These are phyloP conservation scores for Pleurotus platypus DNA, from an alignment of 768 basidiomycete species.

Conservation along the genomic window DNA sequence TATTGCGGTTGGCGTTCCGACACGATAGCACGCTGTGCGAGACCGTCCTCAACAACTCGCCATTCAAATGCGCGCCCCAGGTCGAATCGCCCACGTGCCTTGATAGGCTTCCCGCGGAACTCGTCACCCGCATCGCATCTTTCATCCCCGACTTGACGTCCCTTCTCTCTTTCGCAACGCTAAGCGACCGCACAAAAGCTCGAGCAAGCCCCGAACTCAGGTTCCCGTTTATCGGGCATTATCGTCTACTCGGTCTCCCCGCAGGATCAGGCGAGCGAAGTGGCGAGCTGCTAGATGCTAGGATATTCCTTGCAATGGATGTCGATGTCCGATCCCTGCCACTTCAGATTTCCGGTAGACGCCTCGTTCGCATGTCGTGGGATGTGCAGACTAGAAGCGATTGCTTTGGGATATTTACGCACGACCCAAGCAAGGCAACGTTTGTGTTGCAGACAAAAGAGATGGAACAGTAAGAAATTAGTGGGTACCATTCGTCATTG, in stretches of 20 bases:
- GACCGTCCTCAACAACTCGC: background rate
- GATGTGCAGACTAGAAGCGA: too few relatives aligned
- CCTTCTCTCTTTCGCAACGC: background rate
- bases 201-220: background rate
- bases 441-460: too few relatives aligned
- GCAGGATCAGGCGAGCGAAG: background rate
- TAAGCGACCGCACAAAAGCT: background rate
- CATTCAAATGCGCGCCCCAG: background rate
- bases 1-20: constrained; percentile 7
- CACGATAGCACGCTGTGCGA: background rate
- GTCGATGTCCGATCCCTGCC: too few relatives aligned
- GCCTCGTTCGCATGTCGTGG: too few relatives aligned
- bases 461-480: too few relatives aligned
- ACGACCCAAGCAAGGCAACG: too few relatives aligned
- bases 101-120: background rate
- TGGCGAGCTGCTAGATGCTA: too few relatives aligned
- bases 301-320: background rate
- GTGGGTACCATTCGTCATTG: too few relatives aligned
- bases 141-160: background rate
- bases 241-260: background rate
- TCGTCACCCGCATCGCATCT: background rate
- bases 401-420: too few relatives aligned
- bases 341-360: too few relatives aligned
- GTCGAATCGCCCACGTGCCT: background rate
- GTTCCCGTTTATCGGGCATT: background rate